Base-by-base conservation (phyloP, 2,329 filamentous ascomycete genomes). In the Arachnomyces sp. region DNA sequence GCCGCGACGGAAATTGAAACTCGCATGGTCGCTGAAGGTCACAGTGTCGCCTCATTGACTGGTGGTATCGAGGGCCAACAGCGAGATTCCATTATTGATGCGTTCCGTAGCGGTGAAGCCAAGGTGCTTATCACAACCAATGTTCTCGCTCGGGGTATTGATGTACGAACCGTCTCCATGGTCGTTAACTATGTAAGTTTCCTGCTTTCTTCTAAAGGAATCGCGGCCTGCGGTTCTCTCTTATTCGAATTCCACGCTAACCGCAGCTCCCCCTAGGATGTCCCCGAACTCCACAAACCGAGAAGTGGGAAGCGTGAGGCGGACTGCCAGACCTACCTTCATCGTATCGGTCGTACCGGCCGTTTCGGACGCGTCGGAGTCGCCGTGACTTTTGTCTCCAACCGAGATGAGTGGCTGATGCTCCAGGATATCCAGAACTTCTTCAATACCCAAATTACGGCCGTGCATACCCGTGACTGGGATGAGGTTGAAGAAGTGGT, bases 61-160 rank as follows among this genome's bases (percentile, higher is more conserved):
- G 89, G 88, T 59, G 88, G 83, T 30, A 82, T 90, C 46, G 89
- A 96, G 48, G 89, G 88, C 17, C 68, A 67, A 28, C 82, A 89
- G 55, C 84, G 92, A 65, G 92, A 98, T 55, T 68, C 74, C 1
- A 77, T 96, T 45, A 82, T 98, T 45, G 80, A 90, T 56, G 77
- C 84, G 42, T 98, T 98, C 77, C 82, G 92, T 43, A 77, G 69
- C 33, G 90, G 90, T 30, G 76, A 82, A 44, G 87, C 87, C 56
- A 98, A 98, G 70, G 92, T 98, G 7, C 81, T 98, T 46, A 95
- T 98, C 57, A 93, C 92, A 1, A 98, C 92, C 52, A 98, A 98
- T 57, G 89, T 98, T 29, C 77, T 98, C 43, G 86, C 92, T 7
- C 88, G 92, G 58, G 92, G 92, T 60, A 96, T 98, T 55, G 92